Evolutionary conservation across 2,329 filamentous ascomycete genomes (phyloP).

Genomic region (Domatiomyces globalis): DNA sequence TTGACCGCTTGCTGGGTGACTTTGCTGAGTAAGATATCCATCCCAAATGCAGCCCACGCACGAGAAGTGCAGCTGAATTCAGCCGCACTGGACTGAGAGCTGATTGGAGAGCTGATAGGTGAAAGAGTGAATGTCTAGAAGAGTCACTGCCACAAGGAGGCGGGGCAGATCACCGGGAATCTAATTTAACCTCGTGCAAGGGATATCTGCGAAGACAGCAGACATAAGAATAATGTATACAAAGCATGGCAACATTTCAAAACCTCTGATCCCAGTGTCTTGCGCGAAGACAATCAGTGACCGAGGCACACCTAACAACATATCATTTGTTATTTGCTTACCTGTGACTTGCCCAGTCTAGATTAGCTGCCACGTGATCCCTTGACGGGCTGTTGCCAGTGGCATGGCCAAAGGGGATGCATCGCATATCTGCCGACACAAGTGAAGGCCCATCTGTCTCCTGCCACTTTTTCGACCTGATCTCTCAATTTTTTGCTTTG

Average conservation of each 20-base stretch:
- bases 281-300: too few relatives aligned
- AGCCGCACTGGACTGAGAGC: constrained; percentile 2
- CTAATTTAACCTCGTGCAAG: background rate
- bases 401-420: too few relatives aligned
- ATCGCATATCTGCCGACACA: too few relatives aligned
- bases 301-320: too few relatives aligned
- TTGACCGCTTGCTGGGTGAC: constrained; percentile 73
- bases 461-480: too few relatives aligned
- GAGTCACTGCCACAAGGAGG: background rate
- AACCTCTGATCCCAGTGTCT: background rate
- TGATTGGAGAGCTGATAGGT: background rate
- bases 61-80: constrained; percentile 3
- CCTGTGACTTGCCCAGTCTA: too few relatives aligned
- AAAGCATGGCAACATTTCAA: background rate
- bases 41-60: constrained; percentile 28
- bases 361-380: too few relatives aligned
- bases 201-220: background rate
- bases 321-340: too few relatives aligned
- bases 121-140: background rate
- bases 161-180: background rate
- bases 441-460: too few relatives aligned
- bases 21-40: constrained; percentile 57
- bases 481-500: too few relatives aligned
- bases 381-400: too few relatives aligned
- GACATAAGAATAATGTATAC: background rate